phyloP scores from a whole-genome alignment of 192 early-diverging fungal species.

The Coemansia sp. region DNA sequence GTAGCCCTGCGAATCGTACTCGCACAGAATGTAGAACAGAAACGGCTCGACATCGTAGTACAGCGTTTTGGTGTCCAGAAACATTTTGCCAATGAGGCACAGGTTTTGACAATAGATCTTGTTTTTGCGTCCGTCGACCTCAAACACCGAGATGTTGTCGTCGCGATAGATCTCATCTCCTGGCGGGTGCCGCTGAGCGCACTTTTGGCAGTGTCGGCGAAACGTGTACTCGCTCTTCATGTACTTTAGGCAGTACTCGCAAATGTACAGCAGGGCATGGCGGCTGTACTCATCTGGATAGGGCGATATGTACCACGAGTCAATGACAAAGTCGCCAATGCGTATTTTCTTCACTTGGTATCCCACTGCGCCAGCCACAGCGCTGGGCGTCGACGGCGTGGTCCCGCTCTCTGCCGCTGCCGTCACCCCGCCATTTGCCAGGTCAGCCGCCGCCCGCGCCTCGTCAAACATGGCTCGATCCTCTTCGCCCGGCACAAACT shows the following conservation, averaged over 20 bases:
- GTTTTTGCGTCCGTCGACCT: constrained; percentile 95
- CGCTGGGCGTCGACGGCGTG: constrained; percentile 30
- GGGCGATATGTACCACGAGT: constrained; percentile 93
- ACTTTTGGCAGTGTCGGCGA: constrained; percentile 81
- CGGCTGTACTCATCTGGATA: constrained; percentile 96
- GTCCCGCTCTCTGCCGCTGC: neutral
- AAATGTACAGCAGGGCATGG: constrained; percentile 74
- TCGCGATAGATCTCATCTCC: constrained; percentile 96
- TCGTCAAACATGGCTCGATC: constrained; percentile 56
- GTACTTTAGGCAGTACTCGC: constrained; percentile 97
- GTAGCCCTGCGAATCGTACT: constrained; percentile 66
- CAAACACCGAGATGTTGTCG: constrained; percentile 83
- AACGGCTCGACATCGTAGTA: constrained; percentile 98
- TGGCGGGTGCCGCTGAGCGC: constrained; percentile 76
- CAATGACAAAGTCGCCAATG: constrained; percentile 78
- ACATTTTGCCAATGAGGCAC: constrained; percentile 94
- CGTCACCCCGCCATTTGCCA: constrained; percentile 11
- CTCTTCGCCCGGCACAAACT: constrained; percentile 50
- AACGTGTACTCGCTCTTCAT: constrained; percentile 87
- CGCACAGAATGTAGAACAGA: constrained; percentile 87
- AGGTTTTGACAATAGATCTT: constrained; percentile 98
- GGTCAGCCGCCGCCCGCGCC: constrained; percentile 42
- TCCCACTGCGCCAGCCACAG: constrained; percentile 9
- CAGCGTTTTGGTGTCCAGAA: constrained; percentile 94
- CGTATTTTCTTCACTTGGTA: constrained; percentile 59